Evolutionary conservation across 2,329 filamentous ascomycete genomes (phyloP).

Genomic region (Colletotrichum noveboracense): DNA sequence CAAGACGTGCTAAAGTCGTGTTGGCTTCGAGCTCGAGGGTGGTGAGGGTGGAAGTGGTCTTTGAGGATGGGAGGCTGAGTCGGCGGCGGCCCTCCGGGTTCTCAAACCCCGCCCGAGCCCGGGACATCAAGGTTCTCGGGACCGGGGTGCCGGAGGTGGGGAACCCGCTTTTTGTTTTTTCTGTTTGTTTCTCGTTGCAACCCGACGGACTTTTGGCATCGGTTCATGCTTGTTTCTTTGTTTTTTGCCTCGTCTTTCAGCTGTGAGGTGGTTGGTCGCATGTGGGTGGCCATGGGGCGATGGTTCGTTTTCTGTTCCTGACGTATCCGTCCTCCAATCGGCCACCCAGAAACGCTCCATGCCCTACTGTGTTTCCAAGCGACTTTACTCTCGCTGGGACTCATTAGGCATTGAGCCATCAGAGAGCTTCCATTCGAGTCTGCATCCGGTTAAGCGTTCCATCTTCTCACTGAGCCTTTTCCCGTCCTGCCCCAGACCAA

Average conservation of each 20-base stretch:
- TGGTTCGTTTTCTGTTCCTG: background rate
- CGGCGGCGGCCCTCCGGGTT: conserved; percentile 14
- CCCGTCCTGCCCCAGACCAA: rapidly evolving
- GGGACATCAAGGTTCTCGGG: conserved; percentile 8
- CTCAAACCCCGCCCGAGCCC: conserved; percentile 8
- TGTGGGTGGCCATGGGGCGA: background rate
- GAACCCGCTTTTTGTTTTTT: conserved; percentile 10
- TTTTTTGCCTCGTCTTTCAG: background rate
- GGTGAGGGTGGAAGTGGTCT: background rate
- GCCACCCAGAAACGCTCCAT: background rate
- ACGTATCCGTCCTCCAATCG: background rate
- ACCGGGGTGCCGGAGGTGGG: conserved; percentile 5
- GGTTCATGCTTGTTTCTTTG: background rate
- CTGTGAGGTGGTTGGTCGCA: background rate
- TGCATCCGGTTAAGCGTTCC: no score
- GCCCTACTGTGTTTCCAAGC: rapidly evolving
- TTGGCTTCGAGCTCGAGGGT: background rate
- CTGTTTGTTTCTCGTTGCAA: background rate
- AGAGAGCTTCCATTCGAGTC: no score
- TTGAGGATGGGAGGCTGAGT: background rate
- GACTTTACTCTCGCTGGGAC: rapidly evolving
- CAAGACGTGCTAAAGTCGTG: conserved; percentile 16
- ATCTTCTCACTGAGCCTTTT: rapidly evolving
- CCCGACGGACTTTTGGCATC: background rate
- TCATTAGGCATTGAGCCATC: background rate